A percentile compares a stretch with the other conserved stretches of the same genome.
These are phyloP conservation scores for Trypanosoma congolense DNA, from an alignment of 208 protist genomes.

Conservation along the genomic window DNA sequence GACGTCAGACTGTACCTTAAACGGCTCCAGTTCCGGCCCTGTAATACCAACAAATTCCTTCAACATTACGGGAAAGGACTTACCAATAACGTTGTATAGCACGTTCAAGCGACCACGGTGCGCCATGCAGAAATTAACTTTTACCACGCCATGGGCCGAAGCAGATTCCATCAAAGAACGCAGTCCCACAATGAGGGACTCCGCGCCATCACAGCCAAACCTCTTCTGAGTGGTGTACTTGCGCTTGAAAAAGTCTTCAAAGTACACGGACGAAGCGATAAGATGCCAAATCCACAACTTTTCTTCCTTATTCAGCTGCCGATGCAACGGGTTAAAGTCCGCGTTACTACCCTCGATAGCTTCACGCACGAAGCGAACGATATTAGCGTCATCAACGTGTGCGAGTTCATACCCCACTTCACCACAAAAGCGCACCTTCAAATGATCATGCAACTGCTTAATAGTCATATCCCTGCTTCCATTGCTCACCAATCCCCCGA, in stretches of 20 bases:
- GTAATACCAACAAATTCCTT: conserved; percentile 88
- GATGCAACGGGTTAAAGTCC: conserved; percentile 41
- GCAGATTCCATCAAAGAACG: conserved; percentile 89
- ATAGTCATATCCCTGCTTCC: conserved; percentile 70
- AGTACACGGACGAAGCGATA: conserved; percentile 91
- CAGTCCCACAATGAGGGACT: conserved; percentile 94
- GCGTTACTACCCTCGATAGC: conserved; percentile 75
- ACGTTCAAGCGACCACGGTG: conserved; percentile 98
- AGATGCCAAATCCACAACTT: conserved; percentile 85
- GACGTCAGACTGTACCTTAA: conserved; percentile 96
- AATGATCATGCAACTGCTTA: conserved; percentile 60
- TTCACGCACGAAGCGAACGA: conserved; percentile 89
- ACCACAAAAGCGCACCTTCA: conserved; percentile 85
- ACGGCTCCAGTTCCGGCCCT: conserved; percentile 59
- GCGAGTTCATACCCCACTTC: conserved; percentile 93
- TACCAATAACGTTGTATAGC: conserved; percentile 95
- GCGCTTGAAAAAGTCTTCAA: conserved; percentile 92
- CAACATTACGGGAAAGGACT: conserved; percentile 91
- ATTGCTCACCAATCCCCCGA: conserved; percentile 71
- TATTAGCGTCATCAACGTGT: conserved; percentile 89
- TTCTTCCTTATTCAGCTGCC: conserved; percentile 62
- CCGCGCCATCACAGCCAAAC: conserved; percentile 96
- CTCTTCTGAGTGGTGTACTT: conserved; percentile 95
- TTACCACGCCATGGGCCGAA: conserved; percentile 82
- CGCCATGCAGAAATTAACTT: conserved; percentile 97